Evolutionary conservation across 768 basidiomycete species (phyloP), one percentile per base, ranked within the genome.

Genomic region (Tricholoma terreum): DNA sequence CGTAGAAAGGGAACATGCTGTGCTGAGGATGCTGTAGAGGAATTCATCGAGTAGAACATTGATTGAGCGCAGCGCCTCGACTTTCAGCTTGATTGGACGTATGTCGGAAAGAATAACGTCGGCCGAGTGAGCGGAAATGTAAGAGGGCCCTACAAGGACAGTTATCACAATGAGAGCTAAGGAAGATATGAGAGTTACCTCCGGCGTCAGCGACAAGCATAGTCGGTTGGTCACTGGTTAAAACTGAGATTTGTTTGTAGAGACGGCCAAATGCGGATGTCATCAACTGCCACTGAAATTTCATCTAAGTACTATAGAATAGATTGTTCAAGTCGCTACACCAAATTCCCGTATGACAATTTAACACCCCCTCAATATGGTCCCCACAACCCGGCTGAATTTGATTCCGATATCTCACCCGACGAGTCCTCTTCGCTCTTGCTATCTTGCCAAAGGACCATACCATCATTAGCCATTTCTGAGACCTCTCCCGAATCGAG

Each of bases 31-130:
- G 56, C 77, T 85, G 73, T 85, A 84, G 51, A 95, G 77, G 58
- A 94, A 81, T 72, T 94, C 93, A 74, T 94, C 93, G 58, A 94
- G 80, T 46, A 92, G 73, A 59, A 85, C 82, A 70, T 94, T 94
- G 76, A 94, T 82, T 58, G 82, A 80, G 58, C 76, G 77, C 49
- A 97, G 84, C n/a, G 91, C 88, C 52, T 93, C 85, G 17, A 79
- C 67, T 61, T 86, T 85, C 73, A 96, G 83, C 69, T 85, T 89
- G 62, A 92, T 94, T n/a, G 92, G 92, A 17, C 94, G 87, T 55
- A 95, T 84, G 65, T 98, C 94, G 58, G 91, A 93, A 53, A 98
- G 85, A 67, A 97, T 89, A 60, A 92, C 85, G 73, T 96, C 92
- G 45, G 94, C 92, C 33, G 92, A 93, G 61, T 85, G 84, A 12